These are phyloP conservation scores for Lagenidium giganteum DNA, from an alignment of 352 stramenopile species.

Conservation along the genomic window DNA sequence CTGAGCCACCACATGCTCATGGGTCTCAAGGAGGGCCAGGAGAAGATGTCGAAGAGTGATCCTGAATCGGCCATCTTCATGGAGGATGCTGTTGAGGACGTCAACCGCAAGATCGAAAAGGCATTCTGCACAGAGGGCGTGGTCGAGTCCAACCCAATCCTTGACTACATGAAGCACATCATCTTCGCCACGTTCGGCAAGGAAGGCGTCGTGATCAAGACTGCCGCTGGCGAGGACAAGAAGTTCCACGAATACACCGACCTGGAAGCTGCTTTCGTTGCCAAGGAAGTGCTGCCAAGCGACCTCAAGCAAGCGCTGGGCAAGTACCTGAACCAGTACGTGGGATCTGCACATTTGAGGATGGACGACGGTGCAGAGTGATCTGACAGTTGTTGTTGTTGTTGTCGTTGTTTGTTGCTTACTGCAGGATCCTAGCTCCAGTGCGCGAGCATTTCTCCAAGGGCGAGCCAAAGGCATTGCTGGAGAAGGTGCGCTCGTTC, in stretches of 20 bases:
- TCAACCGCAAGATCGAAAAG: slow-evolving; percentile 98
- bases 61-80: slow-evolving; percentile 99
- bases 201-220: slow-evolving; percentile 45
- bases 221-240: slow-evolving; percentile 40
- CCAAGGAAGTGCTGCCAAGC: slow-evolving; percentile 85
- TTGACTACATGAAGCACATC: slow-evolving; percentile 98
- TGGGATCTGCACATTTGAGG: no score
- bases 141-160: slow-evolving; percentile 92
- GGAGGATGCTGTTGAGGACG: slow-evolving; percentile 94
- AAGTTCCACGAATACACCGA: slow-evolving; percentile 89
- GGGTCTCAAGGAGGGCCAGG: slow-evolving; percentile 97
- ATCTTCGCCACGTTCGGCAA: slow-evolving; percentile 85
- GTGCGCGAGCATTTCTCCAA: slow-evolving; percentile 96
- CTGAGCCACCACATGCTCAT: slow-evolving; percentile 99
- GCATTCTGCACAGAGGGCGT: slow-evolving; percentile 93
- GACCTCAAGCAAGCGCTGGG: slow-evolving; percentile 94
- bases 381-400: slow-evolving; percentile 12
- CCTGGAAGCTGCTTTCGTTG: slow-evolving; percentile 89
- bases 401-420: slow-evolving; percentile 11
- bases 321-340: slow-evolving; percentile 90
- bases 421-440: slow-evolving; percentile 92
- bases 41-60: slow-evolving; percentile 99
- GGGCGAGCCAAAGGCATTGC: slow-evolving; percentile 92
- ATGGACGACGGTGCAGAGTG: background rate
- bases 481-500: slow-evolving; percentile 96